phyloP scores from a whole-genome alignment of 2,329 filamentous ascomycete species.

The Laburnicola sp. region DNA sequence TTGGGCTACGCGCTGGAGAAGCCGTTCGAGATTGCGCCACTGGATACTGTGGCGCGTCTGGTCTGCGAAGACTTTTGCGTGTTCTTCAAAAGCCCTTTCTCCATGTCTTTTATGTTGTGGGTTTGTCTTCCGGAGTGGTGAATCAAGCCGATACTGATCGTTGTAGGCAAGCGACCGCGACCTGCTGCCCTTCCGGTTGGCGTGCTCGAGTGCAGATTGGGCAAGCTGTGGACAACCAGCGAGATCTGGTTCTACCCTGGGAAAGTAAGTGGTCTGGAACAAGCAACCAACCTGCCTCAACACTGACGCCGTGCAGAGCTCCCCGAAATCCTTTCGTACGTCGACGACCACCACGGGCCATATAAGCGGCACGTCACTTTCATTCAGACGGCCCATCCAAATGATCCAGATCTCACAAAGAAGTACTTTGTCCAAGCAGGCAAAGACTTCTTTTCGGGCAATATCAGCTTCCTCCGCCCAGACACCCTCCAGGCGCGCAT shows the following conservation, averaged over 20 bases:
- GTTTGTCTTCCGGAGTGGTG: conserved; percentile 4
- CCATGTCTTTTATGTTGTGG: conserved; percentile 54
- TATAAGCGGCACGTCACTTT: conserved; percentile 58
- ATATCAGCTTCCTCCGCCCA: conserved; percentile 29
- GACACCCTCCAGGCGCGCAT: conserved; percentile 52
- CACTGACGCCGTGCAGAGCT: conserved; percentile 14
- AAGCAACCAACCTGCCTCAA: conserved; percentile 41
- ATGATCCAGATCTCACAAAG: conserved; percentile 43
- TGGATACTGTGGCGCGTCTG: conserved; percentile 50
- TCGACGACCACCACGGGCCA: conserved; percentile 49
- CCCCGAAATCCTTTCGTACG: conserved; percentile 45
- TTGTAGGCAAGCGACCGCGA: conserved; percentile 54
- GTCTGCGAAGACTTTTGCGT: conserved; percentile 58
- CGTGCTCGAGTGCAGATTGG: conserved; percentile 54
- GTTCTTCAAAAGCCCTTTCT: conserved; percentile 49
- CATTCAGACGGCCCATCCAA: conserved; percentile 50
- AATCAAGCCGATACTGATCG: not conserved
- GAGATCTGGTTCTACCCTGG: conserved; percentile 55
- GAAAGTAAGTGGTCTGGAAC: conserved; percentile 50
- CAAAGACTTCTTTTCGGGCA: conserved; percentile 38
- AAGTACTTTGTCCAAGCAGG: conserved; percentile 52
- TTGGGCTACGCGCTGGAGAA: conserved; percentile 55
- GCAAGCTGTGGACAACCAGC: conserved; percentile 53
- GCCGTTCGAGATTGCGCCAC: not conserved
- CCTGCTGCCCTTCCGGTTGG: conserved; percentile 59